phyloP scores from a whole-genome alignment of 1,284 basidiomycete genomes.

The Cryptococcus wingfieldii region DNA sequence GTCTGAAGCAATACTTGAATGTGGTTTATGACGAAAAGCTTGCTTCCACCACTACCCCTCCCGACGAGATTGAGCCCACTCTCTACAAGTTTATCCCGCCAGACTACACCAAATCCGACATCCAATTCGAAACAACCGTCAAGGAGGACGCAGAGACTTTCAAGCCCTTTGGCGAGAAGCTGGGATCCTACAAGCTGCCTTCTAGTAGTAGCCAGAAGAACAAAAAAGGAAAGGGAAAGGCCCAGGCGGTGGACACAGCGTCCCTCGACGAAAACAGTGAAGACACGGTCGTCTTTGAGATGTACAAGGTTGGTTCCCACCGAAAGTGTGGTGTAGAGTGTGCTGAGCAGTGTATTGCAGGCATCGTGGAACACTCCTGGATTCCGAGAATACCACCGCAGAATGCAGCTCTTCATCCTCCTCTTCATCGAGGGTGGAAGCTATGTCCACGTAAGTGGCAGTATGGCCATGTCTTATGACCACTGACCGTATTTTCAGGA shows the following conservation, averaged over 20 bases:
- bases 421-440: slow-evolving; percentile 94
- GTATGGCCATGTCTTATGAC: neutral
- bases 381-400: slow-evolving; percentile 86
- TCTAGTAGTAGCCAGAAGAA: slow-evolving; percentile 41
- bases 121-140: slow-evolving; percentile 63
- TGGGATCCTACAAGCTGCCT: slow-evolving; percentile 67
- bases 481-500: slow-evolving; percentile 50
- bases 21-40: slow-evolving; percentile 66
- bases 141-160: slow-evolving; percentile 70
- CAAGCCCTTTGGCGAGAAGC: slow-evolving; percentile 68
- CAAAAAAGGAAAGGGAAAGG: slow-evolving; percentile 14
- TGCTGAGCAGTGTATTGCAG: slow-evolving; percentile 47
- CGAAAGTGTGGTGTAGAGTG: neutral
- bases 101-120: slow-evolving; percentile 66
- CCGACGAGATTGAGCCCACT: slow-evolving; percentile 81
- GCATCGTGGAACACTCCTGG: slow-evolving; percentile 80
- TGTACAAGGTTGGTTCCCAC: slow-evolving; percentile 66
- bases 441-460: slow-evolving; percentile 65
- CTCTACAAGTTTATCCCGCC: slow-evolving; percentile 74
- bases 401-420: slow-evolving; percentile 90
- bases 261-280: slow-evolving; percentile 56
- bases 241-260: slow-evolving; percentile 20
- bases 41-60: slow-evolving; percentile 61
- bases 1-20: slow-evolving; percentile 70
- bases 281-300: slow-evolving; percentile 69